phyloP scores from a whole-genome alignment of 306 rosid genomes.

The Psophocarpus tetragonolobus region DNA sequence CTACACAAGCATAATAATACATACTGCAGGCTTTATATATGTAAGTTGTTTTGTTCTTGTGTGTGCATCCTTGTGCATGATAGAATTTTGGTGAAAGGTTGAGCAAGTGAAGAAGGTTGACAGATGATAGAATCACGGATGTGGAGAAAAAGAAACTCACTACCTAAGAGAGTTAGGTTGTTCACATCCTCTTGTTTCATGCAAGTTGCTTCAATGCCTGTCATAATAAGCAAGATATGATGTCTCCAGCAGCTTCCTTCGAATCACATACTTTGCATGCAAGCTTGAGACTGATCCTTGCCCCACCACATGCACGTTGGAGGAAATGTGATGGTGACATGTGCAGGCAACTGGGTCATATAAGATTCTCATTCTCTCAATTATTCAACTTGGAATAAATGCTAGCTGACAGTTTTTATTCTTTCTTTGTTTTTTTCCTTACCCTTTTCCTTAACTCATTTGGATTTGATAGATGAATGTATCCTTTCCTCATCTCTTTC shows the following conservation, averaged over 20 bases:
- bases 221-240: not conserved
- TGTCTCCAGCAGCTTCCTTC: conserved; percentile 6
- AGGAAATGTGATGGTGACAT: conserved; percentile 14
- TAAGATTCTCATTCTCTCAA: conserved; percentile 20
- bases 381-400: conserved; percentile 10
- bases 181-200: not conserved
- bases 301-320: conserved; percentile 15
- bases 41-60: not conserved
- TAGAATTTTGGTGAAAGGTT: not conserved
- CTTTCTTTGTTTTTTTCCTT: conserved; percentile 3
- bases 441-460: not conserved
- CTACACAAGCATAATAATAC: conserved; percentile 1
- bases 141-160: not conserved
- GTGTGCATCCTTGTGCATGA: not conserved
- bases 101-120: not conserved
- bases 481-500: not conserved
- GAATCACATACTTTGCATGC: not conserved
- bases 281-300: not conserved
- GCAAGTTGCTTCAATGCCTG: not conserved
- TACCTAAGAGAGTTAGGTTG: not conserved
- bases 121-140: not conserved
- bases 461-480: not conserved
- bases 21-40: conserved; percentile 5
- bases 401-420: conserved; percentile 10
- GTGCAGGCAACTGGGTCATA: conserved; percentile 7